These are phyloP conservation scores for Penicillium sclerotigenum DNA, from an alignment of 2,329 filamentous ascomycete species.

Conservation along the genomic window DNA sequence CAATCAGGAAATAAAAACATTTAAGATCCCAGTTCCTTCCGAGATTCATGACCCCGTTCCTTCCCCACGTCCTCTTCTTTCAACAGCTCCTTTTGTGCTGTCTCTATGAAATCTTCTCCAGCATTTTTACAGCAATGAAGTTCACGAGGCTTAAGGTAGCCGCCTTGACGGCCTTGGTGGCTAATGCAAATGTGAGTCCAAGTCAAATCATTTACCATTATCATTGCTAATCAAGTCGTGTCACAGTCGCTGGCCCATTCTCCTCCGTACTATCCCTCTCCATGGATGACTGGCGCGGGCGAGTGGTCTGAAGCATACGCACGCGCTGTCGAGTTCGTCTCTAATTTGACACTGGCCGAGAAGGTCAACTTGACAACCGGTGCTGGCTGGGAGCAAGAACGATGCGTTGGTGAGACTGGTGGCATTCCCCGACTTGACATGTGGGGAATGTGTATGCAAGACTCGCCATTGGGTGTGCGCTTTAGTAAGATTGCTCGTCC, in stretches of 20 bases:
- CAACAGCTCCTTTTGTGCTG: not conserved
- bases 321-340: constrained; percentile 75
- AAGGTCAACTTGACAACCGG: constrained; percentile 96
- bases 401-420: constrained; percentile 71
- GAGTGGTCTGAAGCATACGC: constrained; percentile 73
- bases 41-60: not conserved
- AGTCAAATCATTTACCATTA: not conserved
- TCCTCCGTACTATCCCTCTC: constrained; percentile 76
- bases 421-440: constrained; percentile 54
- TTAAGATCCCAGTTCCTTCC: not conserved
- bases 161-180: constrained; percentile 32
- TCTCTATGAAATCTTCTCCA: not conserved
- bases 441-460: constrained; percentile 77
- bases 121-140: constrained; percentile 30
- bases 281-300: constrained; percentile 75
- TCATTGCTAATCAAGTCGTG: constrained; percentile 3
- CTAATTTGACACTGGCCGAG: constrained; percentile 75
- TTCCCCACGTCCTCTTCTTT: not conserved
- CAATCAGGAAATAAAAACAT: not conserved
- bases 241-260: constrained; percentile 42
- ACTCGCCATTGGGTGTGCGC: constrained; percentile 77
- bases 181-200: constrained; percentile 31
- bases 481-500: constrained; percentile 46
- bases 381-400: constrained; percentile 70
- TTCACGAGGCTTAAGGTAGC: constrained; percentile 35